These are phyloP conservation scores for Alternaria ethzedia DNA, from an alignment of 2,329 filamentous ascomycete species.

Conservation along the genomic window DNA sequence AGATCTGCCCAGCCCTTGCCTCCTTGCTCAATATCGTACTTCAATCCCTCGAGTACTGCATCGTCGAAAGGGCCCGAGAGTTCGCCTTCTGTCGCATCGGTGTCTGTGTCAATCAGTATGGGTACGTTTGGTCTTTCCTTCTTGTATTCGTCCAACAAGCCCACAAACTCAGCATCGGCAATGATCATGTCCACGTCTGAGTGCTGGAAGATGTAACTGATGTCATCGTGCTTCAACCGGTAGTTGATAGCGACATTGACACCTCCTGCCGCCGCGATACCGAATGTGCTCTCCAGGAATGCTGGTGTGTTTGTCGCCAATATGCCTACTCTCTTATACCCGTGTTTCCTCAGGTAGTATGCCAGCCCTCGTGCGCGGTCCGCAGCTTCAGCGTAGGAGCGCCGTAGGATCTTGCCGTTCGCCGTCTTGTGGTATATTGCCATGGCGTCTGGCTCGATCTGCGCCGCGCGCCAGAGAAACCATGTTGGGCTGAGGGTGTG, in stretches of 20 bases:
- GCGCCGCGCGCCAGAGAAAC: conserved; percentile 84
- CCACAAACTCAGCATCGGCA: conserved; percentile 79
- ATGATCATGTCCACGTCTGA: conserved; percentile 87
- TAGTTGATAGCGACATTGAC: conserved; percentile 79
- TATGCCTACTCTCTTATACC: conserved; percentile 79
- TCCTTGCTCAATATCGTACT: conserved; percentile 71
- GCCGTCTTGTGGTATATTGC: conserved; percentile 87
- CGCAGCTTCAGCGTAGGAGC: conserved; percentile 81
- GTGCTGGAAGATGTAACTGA: conserved; percentile 88
- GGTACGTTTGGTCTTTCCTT: conserved; percentile 67
- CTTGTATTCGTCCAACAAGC: conserved; percentile 71
- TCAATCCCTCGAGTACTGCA: conserved; percentile 80
- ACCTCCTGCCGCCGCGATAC: conserved; percentile 79
- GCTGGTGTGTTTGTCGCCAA: conserved; percentile 92
- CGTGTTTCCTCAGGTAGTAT: conserved; percentile 81
- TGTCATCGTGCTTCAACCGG: conserved; percentile 80
- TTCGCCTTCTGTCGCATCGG: conserved; percentile 75
- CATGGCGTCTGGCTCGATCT: conserved; percentile 80
- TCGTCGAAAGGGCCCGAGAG: conserved; percentile 81
- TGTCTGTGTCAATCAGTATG: conserved; percentile 84
- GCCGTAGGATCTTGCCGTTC: conserved; percentile 74
- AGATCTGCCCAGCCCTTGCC: conserved; percentile 78
- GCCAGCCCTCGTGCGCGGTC: conserved; percentile 87
- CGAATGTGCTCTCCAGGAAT: conserved; percentile 89
- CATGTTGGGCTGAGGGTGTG: conserved; percentile 85